Conservation (phyloP, 2,329 filamentous ascomycete genomes). For the Ascosphaera apis region DNA sequence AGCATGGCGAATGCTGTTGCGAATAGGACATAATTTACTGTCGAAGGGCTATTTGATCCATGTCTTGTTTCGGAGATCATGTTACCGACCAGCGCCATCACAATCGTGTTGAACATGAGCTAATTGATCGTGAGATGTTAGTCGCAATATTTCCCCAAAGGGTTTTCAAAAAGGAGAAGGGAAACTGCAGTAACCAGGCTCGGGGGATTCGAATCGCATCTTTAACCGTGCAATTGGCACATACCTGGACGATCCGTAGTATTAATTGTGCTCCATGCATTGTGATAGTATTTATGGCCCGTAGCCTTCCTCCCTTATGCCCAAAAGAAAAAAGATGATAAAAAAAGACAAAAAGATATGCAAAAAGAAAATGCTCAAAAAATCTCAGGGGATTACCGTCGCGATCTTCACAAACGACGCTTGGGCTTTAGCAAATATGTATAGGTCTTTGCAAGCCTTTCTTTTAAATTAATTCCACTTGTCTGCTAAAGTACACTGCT, state of each 20-base stretch:
- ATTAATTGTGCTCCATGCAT: neutral
- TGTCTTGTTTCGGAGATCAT: slow-evolving; percentile 31
- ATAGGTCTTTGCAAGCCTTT: no score
- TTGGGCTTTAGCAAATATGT: no score
- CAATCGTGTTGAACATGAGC: slow-evolving; percentile 36
- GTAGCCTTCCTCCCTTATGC: neutral
- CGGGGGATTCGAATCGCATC: no score
- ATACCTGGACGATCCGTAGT: neutral
- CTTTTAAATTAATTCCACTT: no score
- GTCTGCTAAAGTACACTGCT: no score
- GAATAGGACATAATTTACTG: slow-evolving; percentile 33
- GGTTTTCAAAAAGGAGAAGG: neutral
- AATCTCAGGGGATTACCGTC: no score
- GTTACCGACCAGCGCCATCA: slow-evolving; percentile 39
- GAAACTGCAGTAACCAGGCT: neutral
- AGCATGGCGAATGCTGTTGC: slow-evolving; percentile 24
- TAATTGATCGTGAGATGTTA: slow-evolving; percentile 10
- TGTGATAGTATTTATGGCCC: neutral
- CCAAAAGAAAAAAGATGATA: no score
- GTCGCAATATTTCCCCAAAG: neutral
- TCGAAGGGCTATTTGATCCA: slow-evolving; percentile 27
- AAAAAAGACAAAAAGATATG: no score
- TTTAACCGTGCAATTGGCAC: no score
- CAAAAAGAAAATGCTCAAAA: no score
- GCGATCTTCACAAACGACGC: no score